Evolutionary conservation across 345 rosid species (phyloP), one percentile per base, ranked within the genome.

Genomic region (Luvunga scandens): DNA sequence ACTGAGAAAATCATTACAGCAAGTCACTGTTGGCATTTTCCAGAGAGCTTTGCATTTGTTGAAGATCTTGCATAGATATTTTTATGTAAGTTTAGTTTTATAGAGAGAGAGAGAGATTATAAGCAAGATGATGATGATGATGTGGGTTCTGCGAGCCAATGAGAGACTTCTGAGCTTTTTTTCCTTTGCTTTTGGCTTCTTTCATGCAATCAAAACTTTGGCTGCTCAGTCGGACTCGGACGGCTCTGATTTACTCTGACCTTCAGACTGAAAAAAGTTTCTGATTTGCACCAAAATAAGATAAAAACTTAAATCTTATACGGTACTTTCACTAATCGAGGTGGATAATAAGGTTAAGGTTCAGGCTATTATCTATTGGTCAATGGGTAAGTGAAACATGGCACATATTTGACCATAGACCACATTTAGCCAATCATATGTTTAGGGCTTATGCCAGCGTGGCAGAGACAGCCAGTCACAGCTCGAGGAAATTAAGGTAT

Each of bases 401-500:
- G 86, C 77, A 27, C 0, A 30, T 69, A 73, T 80, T 72, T 60
- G 71, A 77, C 89, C 87, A 34, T 85, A 63, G 76, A 30, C 60
- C 55, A 73, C 7, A 66, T 78, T 72, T 64, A 81, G 79, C 97
- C 95, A 94, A 90, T 91, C 91, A 87, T 81, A 72, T 80, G 78
- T 72, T 55, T 59, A 81, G 83, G 80, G 77, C 53, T 68, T 76
- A 73, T 73, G 86, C 86, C 92, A 89, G 76, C 88, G 19, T 88
- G 95, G 93, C 86, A 73, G 81, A 75, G 84, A 59, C 84, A 88
- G 82, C 98, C 94, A 89, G 86, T 91, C 94, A 87, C 84, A 83
- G 84, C 86, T 95, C 97, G 97, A 93, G 77, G 87, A 85, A 81
- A 82, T 93, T 93, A 95, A 95, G 98, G 98, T 88, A 87, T 89